These are phyloP conservation scores for Sporothrix brunneoviolacea DNA, from an alignment of 2,329 filamentous ascomycete genomes.

Conservation along the genomic window DNA sequence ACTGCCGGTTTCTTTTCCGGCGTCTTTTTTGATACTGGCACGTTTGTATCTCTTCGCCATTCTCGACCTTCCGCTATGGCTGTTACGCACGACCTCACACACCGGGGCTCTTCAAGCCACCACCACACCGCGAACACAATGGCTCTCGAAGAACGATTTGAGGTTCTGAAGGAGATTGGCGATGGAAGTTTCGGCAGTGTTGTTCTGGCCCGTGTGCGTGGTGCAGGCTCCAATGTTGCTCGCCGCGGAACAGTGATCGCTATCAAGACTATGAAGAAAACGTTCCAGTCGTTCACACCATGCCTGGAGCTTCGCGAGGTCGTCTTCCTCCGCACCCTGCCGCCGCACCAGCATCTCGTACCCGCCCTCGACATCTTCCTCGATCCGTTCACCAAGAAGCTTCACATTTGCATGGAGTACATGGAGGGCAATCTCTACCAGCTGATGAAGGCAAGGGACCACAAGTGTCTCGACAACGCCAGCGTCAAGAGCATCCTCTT, in stretches of 20 bases:
- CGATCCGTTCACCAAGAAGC: slow-evolving; percentile 89
- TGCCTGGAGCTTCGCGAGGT: slow-evolving; percentile 94
- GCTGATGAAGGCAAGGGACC: slow-evolving; percentile 95
- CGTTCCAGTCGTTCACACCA: slow-evolving; percentile 83
- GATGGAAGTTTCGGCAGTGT: slow-evolving; percentile 99
- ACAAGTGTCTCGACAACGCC: slow-evolving; percentile 82
- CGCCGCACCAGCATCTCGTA: slow-evolving; percentile 85
- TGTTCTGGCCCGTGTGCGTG: slow-evolving; percentile 81
- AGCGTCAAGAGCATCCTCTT: slow-evolving; percentile 97
- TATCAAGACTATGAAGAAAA: slow-evolving; percentile 99
- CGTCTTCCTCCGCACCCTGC: slow-evolving; percentile 87
- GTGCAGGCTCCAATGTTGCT: slow-evolving; percentile 80
- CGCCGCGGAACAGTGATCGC: slow-evolving; percentile 89
- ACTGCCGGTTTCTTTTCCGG: not conserved
- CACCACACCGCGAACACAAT: slow-evolving; percentile 40
- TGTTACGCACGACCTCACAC: slow-evolving; percentile 65
- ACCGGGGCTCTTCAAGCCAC: slow-evolving; percentile 56
- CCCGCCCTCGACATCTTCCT: slow-evolving; percentile 97
- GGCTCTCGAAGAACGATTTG: slow-evolving; percentile 87
- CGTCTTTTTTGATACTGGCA: not conserved
- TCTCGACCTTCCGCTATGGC: slow-evolving; percentile 53
- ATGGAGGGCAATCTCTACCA: slow-evolving; percentile 99
- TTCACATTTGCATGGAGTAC: slow-evolving; percentile 98
- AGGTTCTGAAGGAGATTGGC: slow-evolving; percentile 95
- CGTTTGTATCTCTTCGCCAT: too few relatives aligned